Base-by-base conservation (phyloP, 306 rosid species). In the Gillenia trifoliata region DNA sequence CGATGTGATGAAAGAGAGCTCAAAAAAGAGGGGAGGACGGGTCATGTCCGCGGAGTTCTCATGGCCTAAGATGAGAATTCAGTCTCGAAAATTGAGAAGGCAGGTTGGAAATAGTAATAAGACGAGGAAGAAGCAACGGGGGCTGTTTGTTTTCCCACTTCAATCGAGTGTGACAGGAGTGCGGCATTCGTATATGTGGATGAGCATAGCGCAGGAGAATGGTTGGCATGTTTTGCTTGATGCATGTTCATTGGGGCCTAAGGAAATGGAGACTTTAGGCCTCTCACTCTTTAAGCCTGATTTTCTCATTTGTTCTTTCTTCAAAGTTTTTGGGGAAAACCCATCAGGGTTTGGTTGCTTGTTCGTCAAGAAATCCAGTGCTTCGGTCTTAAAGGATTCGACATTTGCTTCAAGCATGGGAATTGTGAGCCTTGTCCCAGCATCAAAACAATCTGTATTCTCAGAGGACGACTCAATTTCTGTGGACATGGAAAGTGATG, bases 331-430 rank as follows among this genome's bases (percentile, higher is more conserved):
- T 16, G 97, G 97, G 10, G 84, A 93, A 64, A 86, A 85, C 71
- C 97, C 98, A 10, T 91, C 96, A 3, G 98, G 98, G 0, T 83
- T 93, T 74, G 92, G 89, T 12, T 89, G 98, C 77, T 84, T 93
- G 77, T 88, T 93, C 77, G 87, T 91, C 47, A 91, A 93, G 88
- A 93, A 87, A 71, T 80, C 97, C 1, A 85, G 81, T 45, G 66
- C 83, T 9, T 79, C 88, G 7, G 45, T 85, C 66, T 69, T 93
- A 6, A 77, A 77, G 63, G 82, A 82, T 66, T 81, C 88, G 38
- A 33, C 81, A 2, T 70, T 68, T 56, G 69, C 86, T 5, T 28
- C 92, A 19, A 88, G 75, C 56, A 75, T 82, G 4, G 97, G 98
- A 50, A 87, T 89, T 68, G 80, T 93, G 70, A 88, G 83, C 78